Evolutionary conservation across 164 flowering plant genomes (phyloP), one percentile per base, ranked within the genome.

Genomic region (Vitis riparia): DNA sequence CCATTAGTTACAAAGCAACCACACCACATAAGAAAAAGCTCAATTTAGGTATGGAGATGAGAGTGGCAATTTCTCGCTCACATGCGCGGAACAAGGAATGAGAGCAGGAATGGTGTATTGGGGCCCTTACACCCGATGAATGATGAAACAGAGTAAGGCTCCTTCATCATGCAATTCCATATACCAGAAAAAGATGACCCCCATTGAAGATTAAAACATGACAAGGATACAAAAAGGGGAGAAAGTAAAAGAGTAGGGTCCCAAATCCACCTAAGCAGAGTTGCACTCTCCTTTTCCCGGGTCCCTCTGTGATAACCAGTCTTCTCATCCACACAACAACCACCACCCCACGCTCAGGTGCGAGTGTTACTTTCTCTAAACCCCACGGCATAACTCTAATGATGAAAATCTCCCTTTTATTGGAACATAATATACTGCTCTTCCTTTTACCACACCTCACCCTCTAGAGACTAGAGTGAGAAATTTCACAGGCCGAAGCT

Each of bases 171-270:
- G 73, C 73, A 29, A 17, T 19, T 30, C 57, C 37, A 29, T 58
- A 69, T 76, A 75, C 65, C 69, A 72, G 10, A 23, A 65, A 71
- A 68, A 51, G 69, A 49, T 49, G 53, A 55, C 30, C 67, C 73
- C 68, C 62, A 58, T 23, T 14, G 44, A 52, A 11, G 8, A 3
- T 16, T n/a, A 44, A 70, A 62, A 62, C 48, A 51, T 60, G 66
- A 76, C 61, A 71, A 62, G 56, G 52, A 71, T 49, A 59, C 71
- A 68, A 51, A 70, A 55, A 71, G 62, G 59, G 51, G 12, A 19
- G 11, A 59, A 65, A 73, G 58, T 70, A 71, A 37, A 64, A 66
- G n/a, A 53, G 57, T 66, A 61, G 72, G 79, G 51, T 81, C 80
- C 76, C 57, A 67, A 23, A 73, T 16, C 44, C 64, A 66, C 65